Evolutionary conservation across 1,284 basidiomycete species (phyloP).

Genomic region (Sanghuangporus weigelae): DNA sequence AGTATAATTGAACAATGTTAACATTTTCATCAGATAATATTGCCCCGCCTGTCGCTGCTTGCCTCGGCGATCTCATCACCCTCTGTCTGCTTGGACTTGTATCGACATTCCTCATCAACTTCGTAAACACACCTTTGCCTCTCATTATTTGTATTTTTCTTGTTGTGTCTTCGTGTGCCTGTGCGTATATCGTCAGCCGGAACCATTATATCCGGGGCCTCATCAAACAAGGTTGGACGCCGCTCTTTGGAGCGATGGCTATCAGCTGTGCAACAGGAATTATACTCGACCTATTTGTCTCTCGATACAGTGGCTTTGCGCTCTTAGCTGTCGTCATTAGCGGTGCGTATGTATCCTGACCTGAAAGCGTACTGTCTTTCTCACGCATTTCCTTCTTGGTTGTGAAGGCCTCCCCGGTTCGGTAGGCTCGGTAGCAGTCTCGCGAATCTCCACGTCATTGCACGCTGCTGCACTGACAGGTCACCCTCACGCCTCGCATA

Average conservation of each 20-base stretch:
- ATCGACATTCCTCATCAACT: constrained; percentile 58
- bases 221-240: constrained; percentile 82
- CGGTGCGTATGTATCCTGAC: constrained; percentile 41
- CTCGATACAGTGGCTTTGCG: constrained; percentile 82
- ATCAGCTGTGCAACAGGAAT: constrained; percentile 91
- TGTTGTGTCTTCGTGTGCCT: constrained; percentile 49
- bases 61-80: constrained; percentile 89
- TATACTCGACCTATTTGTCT: constrained; percentile 86
- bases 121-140: constrained; percentile 62
- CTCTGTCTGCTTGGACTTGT: constrained; percentile 71
- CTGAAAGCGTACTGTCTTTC: background rate
- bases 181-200: constrained; percentile 49
- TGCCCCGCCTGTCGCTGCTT: constrained; percentile 88
- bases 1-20: background rate
- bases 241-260: constrained; percentile 88
- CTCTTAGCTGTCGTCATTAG: constrained; percentile 87
- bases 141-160: constrained; percentile 56
- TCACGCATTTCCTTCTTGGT: background rate
- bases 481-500: constrained; percentile 14
- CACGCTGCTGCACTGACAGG: constrained; percentile 49
- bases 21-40: constrained; percentile 70
- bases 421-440: constrained; percentile 89
- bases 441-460: constrained; percentile 81
- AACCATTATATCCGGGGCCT: constrained; percentile 69
- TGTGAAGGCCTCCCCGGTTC: constrained; percentile 72